A percentile compares a stretch with the other conserved stretches of the same genome.
Evolutionary conservation across 768 basidiomycete species (phyloP).

Genomic region (Suillus ampliporus): DNA sequence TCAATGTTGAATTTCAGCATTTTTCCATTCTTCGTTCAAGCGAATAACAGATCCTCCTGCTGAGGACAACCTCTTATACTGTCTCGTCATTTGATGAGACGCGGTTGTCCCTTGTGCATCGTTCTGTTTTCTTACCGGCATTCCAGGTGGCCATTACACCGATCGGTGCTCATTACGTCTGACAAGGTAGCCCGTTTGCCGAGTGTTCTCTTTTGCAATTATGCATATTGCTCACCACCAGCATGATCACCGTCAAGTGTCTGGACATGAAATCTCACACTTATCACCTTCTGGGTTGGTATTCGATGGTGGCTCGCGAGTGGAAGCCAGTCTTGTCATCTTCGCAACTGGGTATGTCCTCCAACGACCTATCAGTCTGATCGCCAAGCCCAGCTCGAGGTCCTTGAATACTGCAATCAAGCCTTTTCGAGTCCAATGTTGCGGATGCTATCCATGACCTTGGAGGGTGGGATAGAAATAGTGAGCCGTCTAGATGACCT

Average conservation of each 20-base stretch:
- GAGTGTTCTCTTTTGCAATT: background rate
- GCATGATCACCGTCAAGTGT: constrained; percentile 11
- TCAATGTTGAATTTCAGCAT: background rate
- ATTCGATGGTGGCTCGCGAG: constrained; percentile 13
- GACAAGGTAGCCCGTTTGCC: constrained; percentile 13
- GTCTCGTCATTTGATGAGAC: constrained; percentile 14
- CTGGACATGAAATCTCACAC: constrained; percentile 5
- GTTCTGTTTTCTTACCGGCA: background rate
- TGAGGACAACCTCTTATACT: constrained; percentile 10
- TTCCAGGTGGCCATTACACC: constrained; percentile 11
- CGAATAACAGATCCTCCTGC: constrained; percentile 3
- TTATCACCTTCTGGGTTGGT: constrained; percentile 8
- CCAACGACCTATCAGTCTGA: background rate
- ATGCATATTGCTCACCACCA: background rate
- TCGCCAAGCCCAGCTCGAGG: background rate
- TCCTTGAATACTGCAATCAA: constrained; percentile 11
- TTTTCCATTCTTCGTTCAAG: constrained; percentile 6
- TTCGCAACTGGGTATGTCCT: constrained; percentile 12
- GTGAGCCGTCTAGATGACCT: constrained; percentile 14
- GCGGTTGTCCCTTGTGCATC: background rate
- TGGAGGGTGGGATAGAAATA: constrained; percentile 16
- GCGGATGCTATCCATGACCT: constrained; percentile 14
- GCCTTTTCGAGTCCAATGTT: constrained; percentile 6
- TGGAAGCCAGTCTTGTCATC: constrained; percentile 12
- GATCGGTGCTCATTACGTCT: constrained; percentile 12